Evolutionary conservation across 2,329 filamentous ascomycete species (phyloP).

Genomic region (Aspergillus fumigatiaffinis): DNA sequence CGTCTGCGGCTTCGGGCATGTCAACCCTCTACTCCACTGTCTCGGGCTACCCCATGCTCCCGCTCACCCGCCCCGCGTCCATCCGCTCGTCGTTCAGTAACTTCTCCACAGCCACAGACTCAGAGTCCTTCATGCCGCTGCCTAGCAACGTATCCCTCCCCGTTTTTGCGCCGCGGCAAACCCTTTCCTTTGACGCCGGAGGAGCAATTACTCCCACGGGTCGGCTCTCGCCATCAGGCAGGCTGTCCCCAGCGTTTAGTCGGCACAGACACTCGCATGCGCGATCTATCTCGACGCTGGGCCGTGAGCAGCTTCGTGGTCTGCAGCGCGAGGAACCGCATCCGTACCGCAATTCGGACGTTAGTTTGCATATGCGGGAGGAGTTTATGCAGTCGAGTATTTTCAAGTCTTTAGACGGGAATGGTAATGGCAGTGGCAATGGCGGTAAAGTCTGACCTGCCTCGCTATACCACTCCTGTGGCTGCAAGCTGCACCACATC

Average conservation of each 20-base stretch:
- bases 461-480: too few species aligned
- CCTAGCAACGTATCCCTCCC: constrained; percentile 22
- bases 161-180: constrained; percentile 30
- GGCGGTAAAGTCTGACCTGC: not conserved
- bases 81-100: constrained; percentile 27
- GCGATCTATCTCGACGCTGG: constrained; percentile 24
- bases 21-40: constrained; percentile 26
- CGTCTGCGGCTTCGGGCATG: constrained; percentile 29
- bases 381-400: constrained; percentile 30
- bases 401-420: constrained; percentile 12
- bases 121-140: constrained; percentile 27
- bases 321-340: constrained; percentile 31
- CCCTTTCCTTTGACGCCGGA: constrained; percentile 9
- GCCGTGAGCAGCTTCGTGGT: constrained; percentile 29
- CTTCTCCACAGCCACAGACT: constrained; percentile 28
- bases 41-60: constrained; percentile 18
- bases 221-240: constrained; percentile 11
- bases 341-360: constrained; percentile 37
- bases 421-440: not conserved
- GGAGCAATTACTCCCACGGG: constrained; percentile 12
- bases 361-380: constrained; percentile 33
- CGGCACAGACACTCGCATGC: constrained; percentile 12
- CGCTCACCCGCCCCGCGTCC: constrained; percentile 18
- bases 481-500: too few species aligned
- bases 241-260: constrained; percentile 4